Percentiles rank a stretch among this genome's conserved stretches.
phyloP scores from a whole-genome alignment of 2,329 filamentous ascomycete genomes.

The Pestalotiopsis sp. region DNA sequence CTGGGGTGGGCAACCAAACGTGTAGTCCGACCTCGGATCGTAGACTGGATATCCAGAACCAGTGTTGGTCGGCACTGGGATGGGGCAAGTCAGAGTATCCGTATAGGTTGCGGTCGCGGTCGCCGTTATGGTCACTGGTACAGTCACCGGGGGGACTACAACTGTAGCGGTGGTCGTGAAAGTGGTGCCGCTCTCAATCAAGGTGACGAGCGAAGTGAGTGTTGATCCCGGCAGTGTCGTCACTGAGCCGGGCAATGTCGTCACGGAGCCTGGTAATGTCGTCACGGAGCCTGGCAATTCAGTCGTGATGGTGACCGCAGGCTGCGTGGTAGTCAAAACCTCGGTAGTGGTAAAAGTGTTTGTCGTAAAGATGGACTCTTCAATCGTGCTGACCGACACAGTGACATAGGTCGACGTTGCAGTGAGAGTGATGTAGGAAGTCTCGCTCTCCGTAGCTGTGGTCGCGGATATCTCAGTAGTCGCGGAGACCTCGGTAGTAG shows the following conservation, averaged over 20 bases:
- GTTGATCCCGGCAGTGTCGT: conserved; percentile 3
- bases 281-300: conserved; percentile 15
- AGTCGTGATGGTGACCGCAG: conserved; percentile 10
- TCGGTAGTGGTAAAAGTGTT: conserved; percentile 10
- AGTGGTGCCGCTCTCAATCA: conserved; percentile 24
- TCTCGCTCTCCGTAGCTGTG: conserved; percentile 21
- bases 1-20: conserved; percentile 57
- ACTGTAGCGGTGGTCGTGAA: conserved; percentile 20
- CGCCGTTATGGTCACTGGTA: conserved; percentile 1
- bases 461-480: conserved; percentile 1
- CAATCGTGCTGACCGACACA: conserved; percentile 27
- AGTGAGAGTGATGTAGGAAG: conserved; percentile 25
- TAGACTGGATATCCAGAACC: conserved; percentile 26
- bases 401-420: conserved; percentile 30
- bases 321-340: conserved; percentile 3
- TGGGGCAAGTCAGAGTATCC: conserved; percentile 43
- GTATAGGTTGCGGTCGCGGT: conserved; percentile 18
- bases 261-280: conserved; percentile 14
- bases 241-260: conserved; percentile 15
- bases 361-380: conserved; percentile 31
- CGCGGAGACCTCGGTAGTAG: conserved; percentile 19
- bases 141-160: conserved; percentile 15
- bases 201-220: conserved; percentile 20
- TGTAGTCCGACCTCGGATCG: conserved; percentile 41
- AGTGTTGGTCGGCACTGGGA: conserved; percentile 45